Evolutionary conservation across 1,284 basidiomycete species (phyloP), one percentile per base, ranked within the genome.

Genomic region (Ustilago crameri): DNA sequence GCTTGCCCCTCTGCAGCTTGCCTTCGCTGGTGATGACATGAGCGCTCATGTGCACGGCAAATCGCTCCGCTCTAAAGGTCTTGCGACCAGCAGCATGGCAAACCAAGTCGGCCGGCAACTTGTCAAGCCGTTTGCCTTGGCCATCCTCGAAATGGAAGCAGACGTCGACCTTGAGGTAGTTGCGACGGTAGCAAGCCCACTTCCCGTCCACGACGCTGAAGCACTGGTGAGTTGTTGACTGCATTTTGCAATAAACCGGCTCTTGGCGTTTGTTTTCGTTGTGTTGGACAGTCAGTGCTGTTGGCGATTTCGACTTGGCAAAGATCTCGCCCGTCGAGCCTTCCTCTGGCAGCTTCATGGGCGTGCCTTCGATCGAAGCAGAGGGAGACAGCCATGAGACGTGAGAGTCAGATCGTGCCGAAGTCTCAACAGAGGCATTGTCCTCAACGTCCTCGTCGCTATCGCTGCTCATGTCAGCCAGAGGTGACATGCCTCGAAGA

Each of bases 161-260:
- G 20, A 59, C 61, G 27, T 73, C 70, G 15, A 73, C 44, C 44
- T 65, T 73, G 51, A 73, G 65, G 41, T 34, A 73, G 51, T 73
- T 73, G 9, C 70, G 64, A 37, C 70, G 70, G 37, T 73, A 73
- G 45, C 70, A 73, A 12, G 70, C 70, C 70, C 70, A 73, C 22
- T 73, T 73, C 18, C 65, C 70, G 30, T 73, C 70, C 48, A 73
- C 70, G 23, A 68, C 51, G 23, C 65, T 65, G 37, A 73, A 73
- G 48, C 70, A 73, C 20, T 61, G 50, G 48, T 73, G 61, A 1
- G 70, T 68, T n/a, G 64, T 68, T 42, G 60, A 57, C 5, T 63
- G 32, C 27, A 72, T 50, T 40, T 69, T 62, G 66, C 60, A 69
- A 15, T 46, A 55, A 23, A 69, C 51, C 59, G 49, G 17, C 14